Evolutionary conservation across 441 rosid genomes (phyloP), one percentile per base, ranked within the genome.

Genomic region (Pelargonium citronellum): DNA sequence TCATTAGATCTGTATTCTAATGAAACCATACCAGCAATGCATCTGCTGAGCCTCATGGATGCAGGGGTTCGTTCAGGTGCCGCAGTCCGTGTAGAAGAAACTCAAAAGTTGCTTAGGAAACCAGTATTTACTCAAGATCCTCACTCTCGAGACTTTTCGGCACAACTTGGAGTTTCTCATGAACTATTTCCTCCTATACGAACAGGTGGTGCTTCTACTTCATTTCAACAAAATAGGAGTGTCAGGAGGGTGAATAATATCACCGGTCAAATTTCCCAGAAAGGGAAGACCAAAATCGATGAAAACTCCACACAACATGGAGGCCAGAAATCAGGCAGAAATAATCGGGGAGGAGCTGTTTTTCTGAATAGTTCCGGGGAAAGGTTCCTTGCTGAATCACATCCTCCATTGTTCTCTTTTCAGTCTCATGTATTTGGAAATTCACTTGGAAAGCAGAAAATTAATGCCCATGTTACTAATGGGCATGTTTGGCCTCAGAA

Each of bases 1-100:
- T 70, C 93, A 8, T 30, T 74, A 22, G 95, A 86, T 62, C 73
- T 80, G n/a, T 86, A 74, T 75, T 76, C 92, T 53, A 91, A 80
- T 64, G 97, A 95, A 49, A 86, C 89, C 60, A 89, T 90, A 71
- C 85, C 98, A 4, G 96, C 98, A 3, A 79, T 95, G 94, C 91
- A 89, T 81, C 85, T 95, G 71, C 91, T 91, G 61, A 91, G 96
- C 82, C 97, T 89, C 62, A 89, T 91, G 97, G 91, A 92, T 87
- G 92, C 94, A 64, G 82, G 88, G 70, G 51, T 81, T 13, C 76
- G 69, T 16, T 81, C 95, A 61, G 82, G 83, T 72, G 74, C 78
- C 44, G 87, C 86, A 5, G 39, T 82, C 63, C 80, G 79, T 77
- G 75, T 80, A 71, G 85, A 82, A 34, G 83, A 67, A 66, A 80